Conservation (phyloP, 306 rosid species). For the Begonia fuchsioides region DNA sequence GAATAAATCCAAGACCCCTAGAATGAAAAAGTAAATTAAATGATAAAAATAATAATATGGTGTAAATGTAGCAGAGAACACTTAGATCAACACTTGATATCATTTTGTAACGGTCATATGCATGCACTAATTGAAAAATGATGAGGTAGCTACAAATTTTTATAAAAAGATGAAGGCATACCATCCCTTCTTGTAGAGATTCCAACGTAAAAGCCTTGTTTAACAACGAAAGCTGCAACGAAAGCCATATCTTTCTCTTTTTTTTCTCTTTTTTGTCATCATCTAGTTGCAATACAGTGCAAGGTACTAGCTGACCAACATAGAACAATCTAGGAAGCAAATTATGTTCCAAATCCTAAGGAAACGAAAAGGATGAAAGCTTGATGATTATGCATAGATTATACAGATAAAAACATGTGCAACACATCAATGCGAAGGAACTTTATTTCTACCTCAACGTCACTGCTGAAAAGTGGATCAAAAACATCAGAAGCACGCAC, state of each 20-base stretch:
- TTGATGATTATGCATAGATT: background rate
- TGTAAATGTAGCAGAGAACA: too few relatives aligned
- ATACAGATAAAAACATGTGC: background rate
- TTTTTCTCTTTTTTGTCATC: slow-evolving; percentile 72
- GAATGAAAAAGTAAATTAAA: too few relatives aligned
- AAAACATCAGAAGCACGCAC: too few relatives aligned
- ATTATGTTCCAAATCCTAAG: slow-evolving; percentile 39
- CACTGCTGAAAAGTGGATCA: too few relatives aligned
- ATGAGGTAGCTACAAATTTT: too few relatives aligned
- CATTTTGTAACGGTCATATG: too few relatives aligned
- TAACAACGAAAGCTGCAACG: slow-evolving; percentile 72
- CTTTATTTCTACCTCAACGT: too few relatives aligned
- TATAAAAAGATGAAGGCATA: slow-evolving; percentile 12
- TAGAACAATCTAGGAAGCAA: slow-evolving; percentile 43
- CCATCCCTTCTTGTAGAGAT: slow-evolving; percentile 86
- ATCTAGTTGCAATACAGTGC: slow-evolving; percentile 55
- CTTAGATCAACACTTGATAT: too few relatives aligned
- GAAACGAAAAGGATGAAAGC: slow-evolving; percentile 7
- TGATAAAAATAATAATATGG: too few relatives aligned
- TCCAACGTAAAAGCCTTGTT: slow-evolving; percentile 62
- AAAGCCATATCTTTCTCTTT: slow-evolving; percentile 82
- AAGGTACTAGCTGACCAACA: slow-evolving; percentile 77
- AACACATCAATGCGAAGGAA: background rate
- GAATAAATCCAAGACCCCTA: too few relatives aligned
- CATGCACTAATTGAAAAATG: too few relatives aligned